Evolutionary conservation across 352 stramenopile genomes (phyloP), one percentile per base, ranked within the genome.

Genomic region (Phytophthora litchii): DNA sequence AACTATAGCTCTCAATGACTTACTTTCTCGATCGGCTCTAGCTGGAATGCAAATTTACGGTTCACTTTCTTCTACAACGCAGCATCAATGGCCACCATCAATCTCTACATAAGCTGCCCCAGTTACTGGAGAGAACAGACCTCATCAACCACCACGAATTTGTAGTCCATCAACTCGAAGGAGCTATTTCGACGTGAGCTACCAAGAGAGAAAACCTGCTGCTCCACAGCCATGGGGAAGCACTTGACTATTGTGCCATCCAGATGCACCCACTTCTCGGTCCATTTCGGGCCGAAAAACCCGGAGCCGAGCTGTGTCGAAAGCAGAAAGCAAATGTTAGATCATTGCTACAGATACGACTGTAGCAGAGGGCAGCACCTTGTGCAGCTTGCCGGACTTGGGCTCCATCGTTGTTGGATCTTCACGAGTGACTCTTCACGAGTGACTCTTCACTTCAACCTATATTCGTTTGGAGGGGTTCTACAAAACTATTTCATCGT

Each of bases 201-300:
- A 3, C 78, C 65, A 38, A 87, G 71, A 21, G 82, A 80, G 58
- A 91, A 90, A 27, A 80, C 54, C 11, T 69, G 60, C 50, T 80
- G 70, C 55, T 87, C 71, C 12, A 79, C 72, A 37, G 74, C 73
- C 73, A 93, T 90, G 17, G 81, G 74, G 47, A 89, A 90, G 61
- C 82, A 91, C 34, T 86, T 89, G 62, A 93, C 76, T 60, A 78
- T 23, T n/a, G 68, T 69, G 27, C 76, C 78, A 53, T 93, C 83
- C 29, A 91, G 59, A 34, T 91, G 82, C 5, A 88, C 82, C 84
- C 84, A 91, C 45, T 91, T 93, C 52, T 89, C 84, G 23, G 67
- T 90, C 84, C 84, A 93, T 67, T 88, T 88, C 6, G 78, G 56
- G 0, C 84, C 80, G 50, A 91, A 88, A 11, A 93, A 42, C 0